phyloP scores from a whole-genome alignment of 805 yeast species.

The Pichia eremophila region DNA sequence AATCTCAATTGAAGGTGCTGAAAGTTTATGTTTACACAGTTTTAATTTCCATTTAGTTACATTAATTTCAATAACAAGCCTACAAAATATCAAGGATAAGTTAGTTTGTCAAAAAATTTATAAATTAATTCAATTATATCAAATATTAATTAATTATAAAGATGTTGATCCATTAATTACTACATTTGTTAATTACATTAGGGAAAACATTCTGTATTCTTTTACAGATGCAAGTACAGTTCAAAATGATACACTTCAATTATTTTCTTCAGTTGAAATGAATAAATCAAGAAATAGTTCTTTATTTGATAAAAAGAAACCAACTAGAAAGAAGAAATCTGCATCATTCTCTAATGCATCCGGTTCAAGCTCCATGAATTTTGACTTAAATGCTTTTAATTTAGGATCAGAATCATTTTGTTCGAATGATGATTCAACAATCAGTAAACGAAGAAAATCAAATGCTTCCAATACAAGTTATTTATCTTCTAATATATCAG shows the following conservation, averaged over 20 bases:
- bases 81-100: conserved; percentile 13
- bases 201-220: conserved; percentile 10
- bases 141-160: conserved; percentile 14
- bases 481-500: conserved; percentile 18
- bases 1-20: conserved; percentile 17
- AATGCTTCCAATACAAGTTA: conserved; percentile 21
- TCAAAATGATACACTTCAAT: conserved; percentile 17
- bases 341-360: neutral
- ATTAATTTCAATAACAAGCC: conserved; percentile 18
- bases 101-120: conserved; percentile 9
- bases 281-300: conserved; percentile 9
- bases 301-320: conserved; percentile 16
- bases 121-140: conserved; percentile 18
- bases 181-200: conserved; percentile 14
- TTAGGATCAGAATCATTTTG: conserved; percentile 15
- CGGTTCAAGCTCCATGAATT: conserved; percentile 4
- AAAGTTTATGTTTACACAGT: conserved; percentile 21
- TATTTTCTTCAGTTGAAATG: conserved; percentile 13
- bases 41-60: conserved; percentile 25
- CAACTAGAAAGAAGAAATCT: neutral
- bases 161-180: conserved; percentile 18
- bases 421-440: conserved; percentile 9
- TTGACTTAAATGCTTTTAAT: conserved; percentile 24
- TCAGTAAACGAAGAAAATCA: conserved; percentile 16
- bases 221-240: conserved; percentile 7